A percentile compares a stretch with the other conserved stretches of the same genome.
Evolutionary conservation across 176 grass and related monocot species (phyloP).

Genomic region (Zizania latifolia): DNA sequence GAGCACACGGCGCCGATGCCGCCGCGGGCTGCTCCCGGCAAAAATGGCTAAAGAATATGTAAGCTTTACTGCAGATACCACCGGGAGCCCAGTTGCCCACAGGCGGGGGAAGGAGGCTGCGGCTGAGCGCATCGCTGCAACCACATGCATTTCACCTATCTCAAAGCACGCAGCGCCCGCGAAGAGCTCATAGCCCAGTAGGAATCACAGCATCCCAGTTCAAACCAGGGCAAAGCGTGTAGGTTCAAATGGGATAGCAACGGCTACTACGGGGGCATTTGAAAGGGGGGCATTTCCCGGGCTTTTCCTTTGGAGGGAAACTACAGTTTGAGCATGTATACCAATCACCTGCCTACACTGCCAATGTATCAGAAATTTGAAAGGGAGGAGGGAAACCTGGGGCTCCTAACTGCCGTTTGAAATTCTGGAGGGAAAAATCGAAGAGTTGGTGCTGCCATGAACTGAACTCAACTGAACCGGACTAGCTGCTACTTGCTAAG

Average conservation of each 20-base stretch:
- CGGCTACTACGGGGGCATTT: conserved; percentile 42
- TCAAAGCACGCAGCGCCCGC: conserved; percentile 27
- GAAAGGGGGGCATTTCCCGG: conserved; percentile 41
- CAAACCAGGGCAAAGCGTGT: background rate
- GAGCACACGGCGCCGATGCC: too few relatives aligned
- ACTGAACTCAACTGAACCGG: conserved; percentile 4
- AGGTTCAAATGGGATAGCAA: conserved; percentile 33
- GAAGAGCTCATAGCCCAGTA: too few relatives aligned
- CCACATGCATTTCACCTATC: conserved; percentile 60
- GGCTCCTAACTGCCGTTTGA: conserved; percentile 31
- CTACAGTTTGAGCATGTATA: conserved; percentile 13
- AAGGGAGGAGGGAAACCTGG: conserved; percentile 36
- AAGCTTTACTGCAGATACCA: background rate
- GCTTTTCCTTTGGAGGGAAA: conserved; percentile 50
- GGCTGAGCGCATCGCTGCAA: conserved; percentile 47
- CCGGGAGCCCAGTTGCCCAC: background rate
- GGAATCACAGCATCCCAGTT: background rate
- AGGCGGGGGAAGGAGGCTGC: too few relatives aligned
- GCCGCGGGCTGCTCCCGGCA: too few relatives aligned
- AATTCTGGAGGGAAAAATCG: conserved; percentile 52
- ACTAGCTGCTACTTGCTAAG: conserved; percentile 7
- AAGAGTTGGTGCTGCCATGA: background rate
- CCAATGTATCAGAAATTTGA: conserved; percentile 45
- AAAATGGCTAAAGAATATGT: background rate
- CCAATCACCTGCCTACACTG: background rate